Evolutionary conservation across 2,329 filamentous ascomycete species (phyloP).

Genomic region (Trichoderma simmonsii): DNA sequence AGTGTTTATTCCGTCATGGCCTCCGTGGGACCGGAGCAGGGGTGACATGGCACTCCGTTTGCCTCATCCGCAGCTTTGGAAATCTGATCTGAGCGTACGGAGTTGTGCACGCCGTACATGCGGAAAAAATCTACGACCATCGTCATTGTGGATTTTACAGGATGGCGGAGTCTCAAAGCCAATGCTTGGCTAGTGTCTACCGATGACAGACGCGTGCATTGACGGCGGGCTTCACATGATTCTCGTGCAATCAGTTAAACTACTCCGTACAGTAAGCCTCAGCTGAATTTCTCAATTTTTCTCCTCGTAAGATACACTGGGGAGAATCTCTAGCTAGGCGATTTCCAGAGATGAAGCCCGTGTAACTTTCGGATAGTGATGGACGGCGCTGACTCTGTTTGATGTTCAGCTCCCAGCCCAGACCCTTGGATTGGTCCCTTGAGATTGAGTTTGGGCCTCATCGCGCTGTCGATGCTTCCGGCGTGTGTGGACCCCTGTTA

Average conservation of each 20-base stretch:
- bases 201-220: neutral
- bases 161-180: neutral
- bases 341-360: neutral
- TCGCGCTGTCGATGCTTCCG: neutral
- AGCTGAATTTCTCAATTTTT: neutral
- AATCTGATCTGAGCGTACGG: neutral
- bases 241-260: neutral
- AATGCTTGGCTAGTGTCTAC: neutral
- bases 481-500: neutral
- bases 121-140: neutral
- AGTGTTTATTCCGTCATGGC: neutral
- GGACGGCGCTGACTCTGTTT: neutral
- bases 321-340: neutral
- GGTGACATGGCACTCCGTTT: neutral
- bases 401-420: neutral
- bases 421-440: neutral
- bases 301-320: neutral
- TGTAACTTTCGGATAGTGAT: neutral
- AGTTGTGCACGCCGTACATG: neutral
- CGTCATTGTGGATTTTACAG: neutral
- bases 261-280: neutral
- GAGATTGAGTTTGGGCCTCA: neutral
- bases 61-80: neutral
- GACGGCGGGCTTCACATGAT: neutral
- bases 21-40: neutral